phyloP scores from a whole-genome alignment of 306 rosid genomes.

The Acacia melanoxylon region DNA sequence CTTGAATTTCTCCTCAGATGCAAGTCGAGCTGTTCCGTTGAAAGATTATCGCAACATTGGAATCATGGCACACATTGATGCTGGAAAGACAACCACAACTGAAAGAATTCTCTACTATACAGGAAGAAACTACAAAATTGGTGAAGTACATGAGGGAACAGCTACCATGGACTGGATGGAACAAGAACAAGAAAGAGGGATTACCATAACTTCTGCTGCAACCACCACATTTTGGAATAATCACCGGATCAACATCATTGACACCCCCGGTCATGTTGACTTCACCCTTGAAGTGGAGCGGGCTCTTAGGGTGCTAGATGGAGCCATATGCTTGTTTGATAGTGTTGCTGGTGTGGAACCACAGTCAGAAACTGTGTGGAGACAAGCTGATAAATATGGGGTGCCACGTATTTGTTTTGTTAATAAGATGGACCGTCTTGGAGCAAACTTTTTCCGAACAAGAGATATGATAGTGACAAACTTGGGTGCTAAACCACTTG shows the following conservation, averaged over 20 bases:
- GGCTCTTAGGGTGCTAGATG: conserved; percentile 97
- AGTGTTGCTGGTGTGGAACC: conserved; percentile 99
- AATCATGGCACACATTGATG: conserved; percentile 98
- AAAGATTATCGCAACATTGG: conserved; percentile 92
- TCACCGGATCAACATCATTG: conserved; percentile 91
- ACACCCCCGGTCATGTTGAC: conserved; percentile 97
- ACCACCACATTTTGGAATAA: conserved; percentile 96
- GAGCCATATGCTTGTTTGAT: conserved; percentile 93
- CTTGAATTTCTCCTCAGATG: conserved; percentile 37
- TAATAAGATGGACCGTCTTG: conserved; percentile 98
- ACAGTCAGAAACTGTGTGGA: conserved; percentile 97
- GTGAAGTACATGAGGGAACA: conserved; percentile 97
- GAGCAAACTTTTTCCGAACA: conserved; percentile 89
- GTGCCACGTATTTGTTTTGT: conserved; percentile 95
- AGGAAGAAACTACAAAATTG: conserved; percentile 92
- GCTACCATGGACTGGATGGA: conserved; percentile 99
- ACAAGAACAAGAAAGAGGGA: conserved; percentile 98
- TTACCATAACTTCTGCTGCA: conserved; percentile 98
- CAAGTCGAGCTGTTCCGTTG: conserved; percentile 65
- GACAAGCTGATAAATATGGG: conserved; percentile 97
- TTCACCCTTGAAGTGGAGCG: conserved; percentile 97
- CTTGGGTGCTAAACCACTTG: conserved; percentile 94
- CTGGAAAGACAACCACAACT: conserved; percentile 95
- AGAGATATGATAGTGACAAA: conserved; percentile 95
- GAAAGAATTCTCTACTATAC: conserved; percentile 87